Evolutionary conservation across 257 asterid species (phyloP), one percentile per base, ranked within the genome.

Genomic region (Lithospermum erythrorhizon): DNA sequence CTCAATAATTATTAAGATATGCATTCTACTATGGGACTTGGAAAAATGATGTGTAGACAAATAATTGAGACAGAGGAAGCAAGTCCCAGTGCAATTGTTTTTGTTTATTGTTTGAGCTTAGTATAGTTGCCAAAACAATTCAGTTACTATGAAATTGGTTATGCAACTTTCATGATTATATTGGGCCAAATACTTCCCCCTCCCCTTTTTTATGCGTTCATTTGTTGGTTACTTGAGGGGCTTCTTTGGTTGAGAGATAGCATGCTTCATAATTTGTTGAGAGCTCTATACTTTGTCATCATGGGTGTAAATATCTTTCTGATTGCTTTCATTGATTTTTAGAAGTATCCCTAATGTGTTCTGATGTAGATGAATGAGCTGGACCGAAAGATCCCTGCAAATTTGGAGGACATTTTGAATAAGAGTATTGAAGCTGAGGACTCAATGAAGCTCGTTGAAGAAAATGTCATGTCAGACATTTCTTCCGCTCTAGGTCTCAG

Each of bases 371-470:
- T 81, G 71, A 81, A 79, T 72, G 81, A 80, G 77, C 83, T 91
- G 66, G 89, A 86, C 59, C 77, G 63, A 41, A 76, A 82, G 61
- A 94, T 91, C 75, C 87, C 93, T 68, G 70, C 78, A 63, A 76
- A 78, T 55, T 41, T 86, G 66, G 95, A 82, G 61, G 84, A 76
- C 63, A 67, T 78, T 68, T 23, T 86, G 73, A 69, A 65, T 49
- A 70, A 75, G 68, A 63, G 73, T 70, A 61, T 64, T 68, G 59
- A 56, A 68, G 68, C 62, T 23, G 62, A 64, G 61, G 30, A 74
- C 14, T 53, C 55, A 57, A 63, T 29, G 59, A 77, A 70, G 64
- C 59, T 74, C 69, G 80, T 27, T 58, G 81, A 68, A 70, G 72
- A 70, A 71, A 29, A 68, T 67, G 70, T 67, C 57, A 35, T 53